Evolutionary conservation across 2,329 filamentous ascomycete species (phyloP), one percentile per base, ranked within the genome.

Genomic region (Fusarium phyllophilum): DNA sequence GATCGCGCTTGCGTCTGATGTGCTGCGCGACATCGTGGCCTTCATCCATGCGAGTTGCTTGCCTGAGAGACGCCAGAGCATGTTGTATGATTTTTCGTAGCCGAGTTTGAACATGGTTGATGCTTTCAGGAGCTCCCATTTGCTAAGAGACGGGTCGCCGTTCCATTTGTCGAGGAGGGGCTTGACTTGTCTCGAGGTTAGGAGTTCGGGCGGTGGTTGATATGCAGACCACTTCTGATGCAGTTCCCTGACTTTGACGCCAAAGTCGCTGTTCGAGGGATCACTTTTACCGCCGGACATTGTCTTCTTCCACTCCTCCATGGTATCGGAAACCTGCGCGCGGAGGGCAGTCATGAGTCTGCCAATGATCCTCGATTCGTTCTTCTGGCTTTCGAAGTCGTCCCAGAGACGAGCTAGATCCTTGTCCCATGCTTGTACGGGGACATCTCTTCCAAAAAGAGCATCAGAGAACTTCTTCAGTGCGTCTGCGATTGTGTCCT

Each of bases 61-160:
- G 0, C 88, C 88, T 0, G 84, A 84, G 68, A 89, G 82, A 17
- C 78, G 78, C 86, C 87, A 90, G 3, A 82, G 76, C 59, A 89
- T 85, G 1, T 46, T 73, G 1, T 78, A 64, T 1, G 57, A 66
- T 0, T 8, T 65, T 0, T 67, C 57, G 71, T 83, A 81, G 41
- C 79, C 82, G n/a, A 80, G 45, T 46, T 83, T 84, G 76, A 88
- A 89, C 8, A 83, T 79, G 8, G 80, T 81, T 3, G 87, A 88
- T 1, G 88, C 88, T 65, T 88, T 87, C 22, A 89, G 78, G 6
- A 88, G 77, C 7, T 83, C 81, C 87, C 87, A 90, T 8, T 72
- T 77, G 33, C 82, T 84, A 17, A 82, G 79, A 3, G 75, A 46
- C 0, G 71, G 62, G 22, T 81, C 70, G 8, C 66, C 57, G 17